phyloP scores from a whole-genome alignment of 306 rosid genomes.

The Crataegus laevigata region DNA sequence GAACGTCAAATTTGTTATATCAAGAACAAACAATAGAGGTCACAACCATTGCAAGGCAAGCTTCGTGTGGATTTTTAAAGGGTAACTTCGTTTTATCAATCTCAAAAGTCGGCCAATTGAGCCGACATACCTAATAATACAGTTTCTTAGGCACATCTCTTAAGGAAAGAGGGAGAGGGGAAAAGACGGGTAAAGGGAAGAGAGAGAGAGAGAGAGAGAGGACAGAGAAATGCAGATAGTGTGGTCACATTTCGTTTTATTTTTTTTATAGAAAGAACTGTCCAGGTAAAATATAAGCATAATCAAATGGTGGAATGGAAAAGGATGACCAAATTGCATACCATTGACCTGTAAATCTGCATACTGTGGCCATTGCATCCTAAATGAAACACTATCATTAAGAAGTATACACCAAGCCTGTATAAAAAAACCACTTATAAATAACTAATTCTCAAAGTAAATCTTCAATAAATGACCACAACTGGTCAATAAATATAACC shows the following conservation, averaged over 20 bases:
- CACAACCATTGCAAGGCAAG: not conserved
- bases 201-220: not conserved
- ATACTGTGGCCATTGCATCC: slow-evolving; percentile 99
- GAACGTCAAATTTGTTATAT: not conserved
- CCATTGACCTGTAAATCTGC: slow-evolving; percentile 87
- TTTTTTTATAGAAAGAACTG: not conserved
- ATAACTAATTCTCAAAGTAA: not conserved
- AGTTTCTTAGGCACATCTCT: not conserved
- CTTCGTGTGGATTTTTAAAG: not conserved
- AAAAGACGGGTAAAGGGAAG: not conserved
- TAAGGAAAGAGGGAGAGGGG: not conserved
- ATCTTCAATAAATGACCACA: slow-evolving; percentile 4
- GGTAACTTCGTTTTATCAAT: not conserved
- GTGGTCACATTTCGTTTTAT: not conserved
- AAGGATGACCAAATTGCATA: slow-evolving; percentile 21
- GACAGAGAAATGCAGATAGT: not conserved
- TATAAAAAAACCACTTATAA: not conserved
- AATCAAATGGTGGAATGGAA: not conserved
- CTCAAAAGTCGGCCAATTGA: not conserved
- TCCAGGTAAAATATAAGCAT: not conserved
- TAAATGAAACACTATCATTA: slow-evolving; percentile 86
- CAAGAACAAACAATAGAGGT: not conserved
- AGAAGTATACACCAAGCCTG: slow-evolving; percentile 99
- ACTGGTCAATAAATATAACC: not conserved
- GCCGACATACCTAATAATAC: not conserved